Percentiles rank a stretch among this genome's conserved stretches.
Evolutionary conservation across 345 rosid genomes (phyloP).

Genomic region (Alliaria petiolata): DNA sequence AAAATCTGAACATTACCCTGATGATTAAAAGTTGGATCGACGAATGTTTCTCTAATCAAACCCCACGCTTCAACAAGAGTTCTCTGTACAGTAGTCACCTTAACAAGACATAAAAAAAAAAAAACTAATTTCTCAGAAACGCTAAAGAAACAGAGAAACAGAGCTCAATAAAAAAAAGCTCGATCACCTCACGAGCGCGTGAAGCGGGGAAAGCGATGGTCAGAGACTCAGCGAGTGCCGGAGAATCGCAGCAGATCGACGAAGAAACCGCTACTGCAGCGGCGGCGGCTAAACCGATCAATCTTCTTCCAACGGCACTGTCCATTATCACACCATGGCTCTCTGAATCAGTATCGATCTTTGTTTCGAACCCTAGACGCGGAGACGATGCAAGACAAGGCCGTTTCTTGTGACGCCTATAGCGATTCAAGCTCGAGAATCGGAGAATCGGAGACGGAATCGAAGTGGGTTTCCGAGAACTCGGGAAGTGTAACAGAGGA

Average conservation of each 20-base stretch:
- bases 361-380: conserved; percentile 6
- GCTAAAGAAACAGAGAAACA: conserved; percentile 9
- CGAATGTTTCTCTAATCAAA: conserved; percentile 80
- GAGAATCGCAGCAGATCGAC: conserved; percentile 47
- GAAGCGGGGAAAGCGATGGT: conserved; percentile 84
- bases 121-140: neutral
- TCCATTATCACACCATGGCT: conserved; percentile 18
- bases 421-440: conserved; percentile 16
- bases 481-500: conserved; percentile 24
- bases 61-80: conserved; percentile 98
- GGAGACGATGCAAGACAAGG: conserved; percentile 23
- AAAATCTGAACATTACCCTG: conserved; percentile 47
- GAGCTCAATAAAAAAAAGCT: neutral
- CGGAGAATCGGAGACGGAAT: conserved; percentile 19
- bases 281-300: conserved; percentile 49
- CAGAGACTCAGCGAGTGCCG: conserved; percentile 70
- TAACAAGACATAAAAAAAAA: conserved; percentile 15
- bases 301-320: conserved; percentile 36
- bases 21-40: conserved; percentile 84
- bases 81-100: conserved; percentile 83
- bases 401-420: conserved; percentile 22
- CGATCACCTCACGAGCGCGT: conserved; percentile 70
- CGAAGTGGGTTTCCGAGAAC: conserved; percentile 26
- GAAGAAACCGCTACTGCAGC: conserved; percentile 53
- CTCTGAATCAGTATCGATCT: neutral